phyloP scores from a whole-genome alignment of 1,139 yeast genomes.

The Yamadazyma mexicana region DNA sequence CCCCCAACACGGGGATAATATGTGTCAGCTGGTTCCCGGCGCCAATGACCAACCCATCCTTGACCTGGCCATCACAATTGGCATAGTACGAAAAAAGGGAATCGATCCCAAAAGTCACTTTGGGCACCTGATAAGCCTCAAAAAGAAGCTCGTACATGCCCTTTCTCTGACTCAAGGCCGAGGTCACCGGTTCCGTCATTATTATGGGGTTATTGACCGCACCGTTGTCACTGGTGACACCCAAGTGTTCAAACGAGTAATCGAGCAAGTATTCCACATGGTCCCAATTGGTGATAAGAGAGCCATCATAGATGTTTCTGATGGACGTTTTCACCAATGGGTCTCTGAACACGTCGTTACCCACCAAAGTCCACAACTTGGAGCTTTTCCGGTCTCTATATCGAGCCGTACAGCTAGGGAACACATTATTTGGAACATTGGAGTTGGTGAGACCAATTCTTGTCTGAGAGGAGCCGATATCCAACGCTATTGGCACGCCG shows the following conservation, averaged over 20 bases:
- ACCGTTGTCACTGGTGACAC: constrained; percentile 56
- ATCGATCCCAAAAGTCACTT: constrained; percentile 79
- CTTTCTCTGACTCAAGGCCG: constrained; percentile 67
- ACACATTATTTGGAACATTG: constrained; percentile 58
- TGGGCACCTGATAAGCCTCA: constrained; percentile 76
- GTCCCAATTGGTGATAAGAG: constrained; percentile 90
- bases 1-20: constrained; percentile 74
- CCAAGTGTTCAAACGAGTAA: constrained; percentile 76
- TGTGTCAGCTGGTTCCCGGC: constrained; percentile 84
- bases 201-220: constrained; percentile 74
- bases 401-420: constrained; percentile 70
- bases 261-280: constrained; percentile 79
- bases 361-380: constrained; percentile 69
- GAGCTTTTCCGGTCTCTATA: constrained; percentile 76
- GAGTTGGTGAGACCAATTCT: constrained; percentile 70
- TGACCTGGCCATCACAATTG: constrained; percentile 34
- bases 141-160: constrained; percentile 79
- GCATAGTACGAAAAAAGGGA: constrained; percentile 71
- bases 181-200: constrained; percentile 76
- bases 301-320: constrained; percentile 84
- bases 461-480: constrained; percentile 70
- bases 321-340: constrained; percentile 65
- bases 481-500: constrained; percentile 76
- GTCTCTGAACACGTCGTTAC: constrained; percentile 79
- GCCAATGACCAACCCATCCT: constrained; percentile 69